Evolutionary conservation across 2,329 filamentous ascomycete genomes (phyloP).

Genomic region (Emmonsia crescens): DNA sequence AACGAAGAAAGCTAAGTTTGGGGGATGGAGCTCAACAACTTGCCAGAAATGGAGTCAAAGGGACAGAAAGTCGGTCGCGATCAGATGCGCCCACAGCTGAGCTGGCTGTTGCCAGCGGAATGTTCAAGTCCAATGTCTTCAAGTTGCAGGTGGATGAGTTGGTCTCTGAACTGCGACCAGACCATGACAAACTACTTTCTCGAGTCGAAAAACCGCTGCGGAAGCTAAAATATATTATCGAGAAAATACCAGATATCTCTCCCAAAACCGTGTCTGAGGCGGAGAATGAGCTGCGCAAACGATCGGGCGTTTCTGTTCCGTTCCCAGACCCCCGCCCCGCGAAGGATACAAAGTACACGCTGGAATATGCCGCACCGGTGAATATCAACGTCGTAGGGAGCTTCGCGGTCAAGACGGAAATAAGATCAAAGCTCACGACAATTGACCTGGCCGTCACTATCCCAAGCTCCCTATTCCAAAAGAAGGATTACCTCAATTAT

Average conservation of each 20-base stretch:
- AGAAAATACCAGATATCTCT: conserved; percentile 42
- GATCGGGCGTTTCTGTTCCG: conserved; percentile 60
- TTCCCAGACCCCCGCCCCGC: conserved; percentile 72
- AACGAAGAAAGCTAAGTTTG: conserved; percentile 39
- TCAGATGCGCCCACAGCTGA: conserved; percentile 23
- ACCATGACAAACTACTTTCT: conserved; percentile 46
- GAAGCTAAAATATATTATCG: conserved; percentile 46
- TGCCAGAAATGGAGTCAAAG: conserved; percentile 13
- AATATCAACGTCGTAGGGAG: conserved; percentile 83
- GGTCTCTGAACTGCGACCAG: conserved; percentile 45
- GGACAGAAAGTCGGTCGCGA: conserved; percentile 17
- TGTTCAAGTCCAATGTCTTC: conserved; percentile 57
- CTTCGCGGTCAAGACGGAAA: conserved; percentile 65
- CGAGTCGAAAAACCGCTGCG: conserved; percentile 45
- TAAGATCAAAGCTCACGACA: conserved; percentile 46
- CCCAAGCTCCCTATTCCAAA: conserved; percentile 68
- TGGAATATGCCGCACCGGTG: conserved; percentile 64
- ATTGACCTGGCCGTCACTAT: conserved; percentile 84
- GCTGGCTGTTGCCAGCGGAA: conserved; percentile 35
- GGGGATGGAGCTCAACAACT: conserved; percentile 15
- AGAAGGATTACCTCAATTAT: conserved; percentile 88
- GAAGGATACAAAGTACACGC: conserved; percentile 67
- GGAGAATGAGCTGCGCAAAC: conserved; percentile 54
- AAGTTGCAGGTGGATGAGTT: conserved; percentile 58
- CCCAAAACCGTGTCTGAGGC: conserved; percentile 52